phyloP scores from a whole-genome alignment of 2,329 filamentous ascomycete species.

The Fusarium goolgardi region DNA sequence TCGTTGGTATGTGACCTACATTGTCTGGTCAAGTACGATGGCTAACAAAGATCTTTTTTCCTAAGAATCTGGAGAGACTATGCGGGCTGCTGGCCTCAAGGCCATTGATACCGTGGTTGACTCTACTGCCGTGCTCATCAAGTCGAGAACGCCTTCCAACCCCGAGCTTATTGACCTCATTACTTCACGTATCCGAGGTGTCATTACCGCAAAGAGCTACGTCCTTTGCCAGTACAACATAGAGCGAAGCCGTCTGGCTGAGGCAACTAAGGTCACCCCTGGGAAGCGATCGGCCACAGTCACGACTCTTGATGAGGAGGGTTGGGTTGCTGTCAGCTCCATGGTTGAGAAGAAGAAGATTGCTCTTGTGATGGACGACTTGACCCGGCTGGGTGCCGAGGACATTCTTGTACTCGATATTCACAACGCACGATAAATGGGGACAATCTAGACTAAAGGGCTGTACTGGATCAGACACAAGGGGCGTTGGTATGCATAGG shows the following conservation, averaged over 20 bases:
- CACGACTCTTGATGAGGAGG: constrained; percentile 86
- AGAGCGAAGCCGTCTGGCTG: constrained; percentile 72
- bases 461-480: constrained; percentile 7
- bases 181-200: constrained; percentile 85
- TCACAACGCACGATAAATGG: constrained; percentile 74
- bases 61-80: constrained; percentile 95
- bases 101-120: constrained; percentile 94
- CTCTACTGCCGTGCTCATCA: constrained; percentile 89
- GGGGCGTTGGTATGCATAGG: constrained; percentile 34
- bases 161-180: constrained; percentile 85
- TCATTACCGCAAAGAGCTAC: constrained; percentile 94
- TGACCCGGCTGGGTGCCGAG: constrained; percentile 79
- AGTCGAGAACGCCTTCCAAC: constrained; percentile 85
- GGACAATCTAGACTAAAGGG: constrained; percentile 11
- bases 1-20: constrained; percentile 80
- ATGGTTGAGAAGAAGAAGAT: constrained; percentile 94
- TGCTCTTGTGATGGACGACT: constrained; percentile 86
- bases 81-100: constrained; percentile 94
- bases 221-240: constrained; percentile 98
- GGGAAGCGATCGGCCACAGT: constrained; percentile 94
- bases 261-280: constrained; percentile 83
- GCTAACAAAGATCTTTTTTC: constrained; percentile 23
- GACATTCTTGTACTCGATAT: constrained; percentile 90
- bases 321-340: constrained; percentile 92
- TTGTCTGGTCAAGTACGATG: background rate